phyloP scores from a whole-genome alignment of 75 land plant genomes.

The Cryptomeria japonica region DNA sequence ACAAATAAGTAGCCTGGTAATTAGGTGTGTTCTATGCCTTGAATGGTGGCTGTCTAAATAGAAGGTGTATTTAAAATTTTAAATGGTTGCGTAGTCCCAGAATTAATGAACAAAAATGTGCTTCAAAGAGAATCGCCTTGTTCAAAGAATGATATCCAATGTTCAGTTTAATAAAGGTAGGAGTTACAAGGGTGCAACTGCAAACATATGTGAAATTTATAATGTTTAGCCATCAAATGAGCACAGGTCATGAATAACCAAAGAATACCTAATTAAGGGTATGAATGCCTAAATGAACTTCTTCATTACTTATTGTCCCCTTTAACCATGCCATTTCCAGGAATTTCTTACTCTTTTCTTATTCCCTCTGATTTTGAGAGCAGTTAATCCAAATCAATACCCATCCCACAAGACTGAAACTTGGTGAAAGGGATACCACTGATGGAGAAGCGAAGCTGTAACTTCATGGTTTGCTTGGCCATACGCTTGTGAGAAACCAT shows the following conservation, averaged over 20 bases:
- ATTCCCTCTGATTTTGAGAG: neutral
- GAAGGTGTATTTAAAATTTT: neutral
- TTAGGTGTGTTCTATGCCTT: neutral
- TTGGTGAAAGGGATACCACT: constrained; percentile 38
- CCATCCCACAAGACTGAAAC: constrained; percentile 40
- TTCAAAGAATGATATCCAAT: neutral
- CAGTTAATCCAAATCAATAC: constrained; percentile 8
- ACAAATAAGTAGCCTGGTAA: neutral
- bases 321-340: neutral
- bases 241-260: neutral
- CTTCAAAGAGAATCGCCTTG: neutral
- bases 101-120: neutral
- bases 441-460: constrained; percentile 35
- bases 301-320: neutral
- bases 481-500: constrained; percentile 47
- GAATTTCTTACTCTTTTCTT: neutral
- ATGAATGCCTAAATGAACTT: neutral
- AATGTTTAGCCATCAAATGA: neutral
- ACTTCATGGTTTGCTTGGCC: constrained; percentile 46
- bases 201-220: neutral
- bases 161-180: neutral
- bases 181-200: neutral
- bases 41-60: neutral
- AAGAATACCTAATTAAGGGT: neutral
- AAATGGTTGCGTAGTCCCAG: neutral